Evolutionary conservation across 139 green algal genomes (phyloP), one percentile per base, ranked within the genome.

Genomic region (Auxenochlorella pyrenoidosa): DNA sequence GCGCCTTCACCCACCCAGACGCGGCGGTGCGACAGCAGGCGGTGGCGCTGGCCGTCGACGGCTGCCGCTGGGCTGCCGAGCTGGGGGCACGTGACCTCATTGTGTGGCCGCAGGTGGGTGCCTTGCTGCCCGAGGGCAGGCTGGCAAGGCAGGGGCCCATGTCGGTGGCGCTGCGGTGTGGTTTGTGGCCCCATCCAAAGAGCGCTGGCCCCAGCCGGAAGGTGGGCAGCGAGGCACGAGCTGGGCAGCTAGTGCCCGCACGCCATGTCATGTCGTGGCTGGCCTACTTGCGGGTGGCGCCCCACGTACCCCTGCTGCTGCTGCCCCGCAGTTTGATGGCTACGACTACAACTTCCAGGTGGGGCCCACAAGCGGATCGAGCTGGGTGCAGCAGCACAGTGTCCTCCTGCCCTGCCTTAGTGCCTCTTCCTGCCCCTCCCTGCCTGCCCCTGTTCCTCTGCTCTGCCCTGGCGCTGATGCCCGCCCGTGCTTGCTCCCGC

Each of bases 321-420:
- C 26, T 94, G 92, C 90, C 81, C n/a, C 86, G 2, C 88, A 90
- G 12, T 94, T 86, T 36, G 94, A 96, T 38, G 94, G 94, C 24
- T 96, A 95, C 71, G 91, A 95, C 86, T 95, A 95, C 71, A 22
- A 91, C 26, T 79, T 93, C 10, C 88, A 92, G 88, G 86, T 89
- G 34, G 32, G n/a, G 51, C 28, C 1, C 8, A 44, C 8, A 44
- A n/a, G 54, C 28, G 36, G n/a, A 32, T 51, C 2, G n/a, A 18
- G 21, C 16, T 63, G 38, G 15, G 30, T 70, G 51, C 28, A 60
- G 47, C 12, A 30, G 43, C 24, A 38, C n/a, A n/a, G n/a, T n/a
- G n/a, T n/a, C n/a, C n/a, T 43, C 18, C 43, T 66, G 15, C 3
- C 30, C 26, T 13, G 75, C 22, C 44, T 54, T 79, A 6, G 10